Evolutionary conservation across 2,329 filamentous ascomycete species (phyloP), one percentile per base, ranked within the genome.

Genomic region (Didymella pinodella): DNA sequence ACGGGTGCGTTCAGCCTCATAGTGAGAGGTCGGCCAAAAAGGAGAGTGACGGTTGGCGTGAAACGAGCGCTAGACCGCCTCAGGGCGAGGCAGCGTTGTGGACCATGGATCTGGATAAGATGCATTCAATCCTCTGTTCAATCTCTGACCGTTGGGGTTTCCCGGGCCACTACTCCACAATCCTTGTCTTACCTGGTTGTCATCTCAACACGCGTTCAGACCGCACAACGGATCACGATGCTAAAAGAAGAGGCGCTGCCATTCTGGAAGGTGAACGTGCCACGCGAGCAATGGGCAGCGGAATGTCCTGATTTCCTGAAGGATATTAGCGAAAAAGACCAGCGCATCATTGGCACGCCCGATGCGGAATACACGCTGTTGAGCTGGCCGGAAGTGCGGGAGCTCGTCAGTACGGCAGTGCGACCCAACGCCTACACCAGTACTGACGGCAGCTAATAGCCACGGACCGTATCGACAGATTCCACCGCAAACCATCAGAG

Each of bases 261-360:
- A 0, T 96, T 90, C 80, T 97, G 93, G 93, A 89, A 94, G 63
- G 84, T 90, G 77, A 97, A 97, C 75, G 80, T 96, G 16, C 87
- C 90, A 0, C 77, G 80, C 34, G 74, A 81, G 26, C 78, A 89
- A 63, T 86, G 88, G 74, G 86, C 88, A 0, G 67, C 77, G 2
- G 81, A 87, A 52, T 96, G 93, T 71, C 93, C 93, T 0, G 82
- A 84, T 6, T 95, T 86, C 72, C 85, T 97, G 36, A 77, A 73
- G 49, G 81, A 85, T 64, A 79, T 89, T 54, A 84, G 81, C 48
- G 79, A 81, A 44, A 96, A 95, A 78, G 91, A 96, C 75, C 80
- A 83, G 14, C 73, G 75, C 41, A 91, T 93, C 69, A 83, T 97
- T 63, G 81, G 84, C 60, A 93, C 88, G 2, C 89, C 84, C 0